Percentiles rank a stretch among this genome's conserved stretches.
Evolutionary conservation across 139 green algal species (phyloP).

Genomic region (Marvania coccoides): DNA sequence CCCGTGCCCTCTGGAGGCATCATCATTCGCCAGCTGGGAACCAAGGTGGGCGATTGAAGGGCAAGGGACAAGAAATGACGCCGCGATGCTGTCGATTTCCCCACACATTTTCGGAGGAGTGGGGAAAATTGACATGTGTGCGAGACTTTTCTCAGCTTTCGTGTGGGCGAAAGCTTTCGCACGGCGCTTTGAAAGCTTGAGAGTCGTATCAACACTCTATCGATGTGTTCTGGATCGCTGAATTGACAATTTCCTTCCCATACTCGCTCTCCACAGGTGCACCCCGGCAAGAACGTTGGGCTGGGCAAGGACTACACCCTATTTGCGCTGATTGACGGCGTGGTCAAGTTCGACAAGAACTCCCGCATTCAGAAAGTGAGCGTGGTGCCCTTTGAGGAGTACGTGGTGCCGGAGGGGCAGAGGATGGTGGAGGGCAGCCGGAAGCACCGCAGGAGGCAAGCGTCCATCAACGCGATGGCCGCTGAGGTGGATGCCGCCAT

Average conservation of each 20-base stretch:
- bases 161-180: background rate
- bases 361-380: constrained; percentile 14
- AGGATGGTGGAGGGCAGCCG: constrained; percentile 34
- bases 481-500: background rate
- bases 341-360: constrained; percentile 83
- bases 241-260: background rate
- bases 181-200: background rate
- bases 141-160: background rate
- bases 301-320: constrained; percentile 92
- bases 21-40: constrained; percentile 90
- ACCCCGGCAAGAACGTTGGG: constrained; percentile 79
- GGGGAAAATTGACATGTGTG: background rate
- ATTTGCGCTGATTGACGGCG: constrained; percentile 74
- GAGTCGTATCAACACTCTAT: background rate
- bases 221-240: background rate
- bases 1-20: constrained; percentile 87
- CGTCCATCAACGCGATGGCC: background rate
- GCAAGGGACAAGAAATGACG: no score
- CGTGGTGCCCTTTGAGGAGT: constrained; percentile 36
- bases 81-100: no score
- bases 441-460: constrained; percentile 1
- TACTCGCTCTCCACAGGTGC: constrained; percentile 60
- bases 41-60: constrained; percentile 46
- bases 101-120: no score
- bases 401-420: constrained; percentile 41